Evolutionary conservation across 805 yeast genomes (phyloP).

Genomic region (Zygosaccharomyces lentus): DNA sequence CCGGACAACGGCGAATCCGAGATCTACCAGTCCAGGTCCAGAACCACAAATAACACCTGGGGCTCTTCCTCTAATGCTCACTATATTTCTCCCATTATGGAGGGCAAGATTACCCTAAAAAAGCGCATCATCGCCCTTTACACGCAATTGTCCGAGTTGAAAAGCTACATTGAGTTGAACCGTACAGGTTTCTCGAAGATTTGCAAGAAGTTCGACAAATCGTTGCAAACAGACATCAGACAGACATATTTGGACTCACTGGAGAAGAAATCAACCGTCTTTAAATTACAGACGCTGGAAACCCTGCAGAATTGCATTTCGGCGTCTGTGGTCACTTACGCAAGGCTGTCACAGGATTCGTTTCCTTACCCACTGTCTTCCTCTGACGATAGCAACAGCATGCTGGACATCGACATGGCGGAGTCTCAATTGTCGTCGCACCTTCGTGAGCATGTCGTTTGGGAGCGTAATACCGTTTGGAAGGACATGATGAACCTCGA

Average conservation of each 20-base stretch:
- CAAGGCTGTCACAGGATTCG: conserved; percentile 38
- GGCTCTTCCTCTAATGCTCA: conserved; percentile 8
- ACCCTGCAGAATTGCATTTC: conserved; percentile 51
- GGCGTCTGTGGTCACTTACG: conserved; percentile 51
- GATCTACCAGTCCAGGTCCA: conserved; percentile 12
- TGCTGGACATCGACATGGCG: conserved; percentile 38
- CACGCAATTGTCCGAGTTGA: conserved; percentile 74
- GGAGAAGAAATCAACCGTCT: conserved; percentile 48
- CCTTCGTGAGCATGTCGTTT: conserved; percentile 87
- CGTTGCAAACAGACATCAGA: conserved; percentile 57
- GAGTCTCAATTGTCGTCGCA: conserved; percentile 46
- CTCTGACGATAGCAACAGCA: conserved; percentile 9
- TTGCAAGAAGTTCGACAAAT: conserved; percentile 87
- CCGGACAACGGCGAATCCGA: conserved; percentile 8
- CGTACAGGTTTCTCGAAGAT: conserved; percentile 86
- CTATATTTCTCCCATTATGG: conserved; percentile 20
- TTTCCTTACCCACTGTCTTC: conserved; percentile 11
- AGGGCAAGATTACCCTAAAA: conserved; percentile 53
- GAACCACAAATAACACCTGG: conserved; percentile 12
- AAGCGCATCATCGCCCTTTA: conserved; percentile 61
- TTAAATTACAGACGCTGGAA: conserved; percentile 45
- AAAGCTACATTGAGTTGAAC: conserved; percentile 79
- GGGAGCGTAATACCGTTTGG: conserved; percentile 98
- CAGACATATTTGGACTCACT: conserved; percentile 51
- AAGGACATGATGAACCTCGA: conserved; percentile 91